A percentile compares a stretch with the other conserved stretches of the same genome.
Evolutionary conservation across 148 eudicot species (phyloP).

Genomic region (Rhododendron ferrugineum): DNA sequence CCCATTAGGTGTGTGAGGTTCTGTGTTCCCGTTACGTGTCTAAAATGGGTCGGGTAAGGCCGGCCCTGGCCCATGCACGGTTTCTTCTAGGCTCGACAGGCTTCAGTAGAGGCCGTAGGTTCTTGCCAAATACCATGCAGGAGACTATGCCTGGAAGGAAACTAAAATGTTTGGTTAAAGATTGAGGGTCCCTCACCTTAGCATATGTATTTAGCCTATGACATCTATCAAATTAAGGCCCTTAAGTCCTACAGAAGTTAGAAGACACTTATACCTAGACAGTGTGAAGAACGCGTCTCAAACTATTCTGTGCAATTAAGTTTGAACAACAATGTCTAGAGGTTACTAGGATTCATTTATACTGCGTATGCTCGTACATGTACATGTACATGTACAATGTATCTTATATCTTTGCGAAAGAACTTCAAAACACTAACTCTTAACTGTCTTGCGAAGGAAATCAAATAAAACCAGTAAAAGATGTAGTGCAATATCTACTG

Average conservation of each 20-base stretch:
- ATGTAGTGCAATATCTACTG: neutral
- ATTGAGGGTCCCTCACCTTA: too few species aligned
- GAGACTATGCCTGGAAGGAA: too few species aligned
- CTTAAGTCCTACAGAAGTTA: neutral
- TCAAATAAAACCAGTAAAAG: neutral
- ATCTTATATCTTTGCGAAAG: neutral
- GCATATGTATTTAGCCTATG: too few species aligned
- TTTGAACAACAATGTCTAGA: neutral
- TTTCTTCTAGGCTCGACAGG: neutral
- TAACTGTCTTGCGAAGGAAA: neutral
- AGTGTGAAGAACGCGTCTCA: neutral
- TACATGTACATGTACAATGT: neutral
- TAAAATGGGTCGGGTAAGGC: neutral
- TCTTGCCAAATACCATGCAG: neutral
- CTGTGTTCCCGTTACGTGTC: neutral
- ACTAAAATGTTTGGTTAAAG: too few species aligned
- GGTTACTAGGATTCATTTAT: neutral
- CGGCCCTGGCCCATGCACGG: neutral
- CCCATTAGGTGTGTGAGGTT: neutral
- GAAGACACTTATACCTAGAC: neutral
- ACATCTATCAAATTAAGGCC: neutral
- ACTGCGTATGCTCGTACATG: neutral
- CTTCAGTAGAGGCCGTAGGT: neutral
- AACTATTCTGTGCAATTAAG: neutral
- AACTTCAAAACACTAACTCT: neutral